A percentile compares a stretch with the other conserved stretches of the same genome.
Evolutionary conservation across 2,329 filamentous ascomycete species (phyloP).

Genomic region (Coniella lustricola): DNA sequence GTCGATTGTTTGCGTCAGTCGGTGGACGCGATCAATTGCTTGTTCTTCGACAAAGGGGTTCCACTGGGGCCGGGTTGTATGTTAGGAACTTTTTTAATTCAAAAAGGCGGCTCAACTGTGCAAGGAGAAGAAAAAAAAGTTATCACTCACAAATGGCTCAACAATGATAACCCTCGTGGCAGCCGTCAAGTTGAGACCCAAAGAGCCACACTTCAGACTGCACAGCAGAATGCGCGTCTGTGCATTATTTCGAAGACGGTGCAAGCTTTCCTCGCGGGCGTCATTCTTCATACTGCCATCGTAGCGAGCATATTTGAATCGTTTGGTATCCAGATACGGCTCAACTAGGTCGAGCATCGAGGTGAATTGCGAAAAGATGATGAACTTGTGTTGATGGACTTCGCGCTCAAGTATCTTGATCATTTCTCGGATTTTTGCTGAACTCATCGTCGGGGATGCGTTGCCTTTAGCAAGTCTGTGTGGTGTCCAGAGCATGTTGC

Average conservation of each 20-base stretch:
- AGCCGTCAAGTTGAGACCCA: conserved; percentile 90
- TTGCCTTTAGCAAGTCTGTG: conserved; percentile 1
- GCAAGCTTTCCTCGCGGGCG: conserved; percentile 76
- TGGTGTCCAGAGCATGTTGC: conserved; percentile 3
- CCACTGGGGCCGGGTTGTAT: background rate
- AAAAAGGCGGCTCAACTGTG: no score
- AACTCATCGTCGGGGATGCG: conserved; percentile 48
- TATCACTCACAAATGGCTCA: conserved; percentile 93
- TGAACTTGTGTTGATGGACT: conserved; percentile 81
- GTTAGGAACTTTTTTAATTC: conserved; percentile 15
- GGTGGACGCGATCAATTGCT: conserved; percentile 95
- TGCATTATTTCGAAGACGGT: conserved; percentile 66
- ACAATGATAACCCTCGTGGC: conserved; percentile 90
- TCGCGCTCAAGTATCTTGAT: conserved; percentile 75
- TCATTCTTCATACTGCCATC: conserved; percentile 96
- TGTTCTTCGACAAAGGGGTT: conserved; percentile 90
- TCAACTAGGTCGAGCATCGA: conserved; percentile 96
- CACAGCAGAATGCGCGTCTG: conserved; percentile 79
- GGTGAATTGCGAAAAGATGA: conserved; percentile 97
- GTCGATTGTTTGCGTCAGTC: conserved; percentile 92
- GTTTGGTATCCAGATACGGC: conserved; percentile 71
- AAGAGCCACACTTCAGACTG: conserved; percentile 84
- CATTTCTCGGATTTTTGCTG: conserved; percentile 87
- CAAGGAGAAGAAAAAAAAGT: background rate
- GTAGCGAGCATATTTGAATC: conserved; percentile 79